Conservation (phyloP, 345 rosid species). For the Aquilaria malaccensis region DNA sequence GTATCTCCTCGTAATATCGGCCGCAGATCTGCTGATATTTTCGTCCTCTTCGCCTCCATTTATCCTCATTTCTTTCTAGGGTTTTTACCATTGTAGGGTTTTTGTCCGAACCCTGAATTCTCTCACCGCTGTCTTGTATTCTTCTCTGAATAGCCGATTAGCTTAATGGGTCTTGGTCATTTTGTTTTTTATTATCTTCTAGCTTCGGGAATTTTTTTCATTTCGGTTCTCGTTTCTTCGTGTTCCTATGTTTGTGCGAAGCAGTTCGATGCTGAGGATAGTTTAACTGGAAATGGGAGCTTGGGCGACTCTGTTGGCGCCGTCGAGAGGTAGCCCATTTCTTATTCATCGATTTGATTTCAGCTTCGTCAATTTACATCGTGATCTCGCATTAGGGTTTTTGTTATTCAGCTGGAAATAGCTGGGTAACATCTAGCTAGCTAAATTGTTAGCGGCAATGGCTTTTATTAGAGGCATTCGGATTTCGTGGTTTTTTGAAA, state of each 20-base stretch:
- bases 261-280: constrained; percentile 50
- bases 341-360: constrained; percentile 17
- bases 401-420: constrained; percentile 19
- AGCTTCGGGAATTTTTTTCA: constrained; percentile 7
- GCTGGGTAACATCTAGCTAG: constrained; percentile 18
- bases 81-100: constrained; percentile 37
- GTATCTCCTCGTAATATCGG: constrained; percentile 4
- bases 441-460: constrained; percentile 23
- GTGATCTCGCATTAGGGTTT: constrained; percentile 41
- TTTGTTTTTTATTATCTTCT: constrained; percentile 15
- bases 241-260: constrained; percentile 4
- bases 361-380: constrained; percentile 19
- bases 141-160: constrained; percentile 32
- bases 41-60: constrained; percentile 16
- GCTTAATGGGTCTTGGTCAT: constrained; percentile 47
- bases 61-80: constrained; percentile 18
- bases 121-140: constrained; percentile 23
- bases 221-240: constrained; percentile 2
- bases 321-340: constrained; percentile 46
- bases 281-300: constrained; percentile 54
- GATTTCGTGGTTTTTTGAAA: constrained; percentile 18
- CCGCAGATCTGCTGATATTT: constrained; percentile 30
- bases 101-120: constrained; percentile 51
- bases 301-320: constrained; percentile 56
- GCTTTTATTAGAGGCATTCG: constrained; percentile 11